Evolutionary conservation across 108 stramenopile species (phyloP), one percentile per base, ranked within the genome.

Genomic region (Chaetoceros muelleri): DNA sequence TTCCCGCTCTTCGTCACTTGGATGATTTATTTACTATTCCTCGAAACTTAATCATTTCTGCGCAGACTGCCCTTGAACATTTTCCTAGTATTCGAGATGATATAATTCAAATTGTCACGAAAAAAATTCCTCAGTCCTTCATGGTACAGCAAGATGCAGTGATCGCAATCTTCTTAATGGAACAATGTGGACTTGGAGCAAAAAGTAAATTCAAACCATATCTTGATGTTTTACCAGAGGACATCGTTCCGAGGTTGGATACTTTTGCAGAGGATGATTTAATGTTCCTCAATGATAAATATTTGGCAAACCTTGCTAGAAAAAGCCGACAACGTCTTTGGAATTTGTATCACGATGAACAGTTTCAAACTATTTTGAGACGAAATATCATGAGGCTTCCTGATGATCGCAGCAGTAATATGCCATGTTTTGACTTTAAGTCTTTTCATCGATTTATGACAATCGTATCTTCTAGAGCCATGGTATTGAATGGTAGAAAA

Each of bases 401-500:
- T 40, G 13, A 5, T 10, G 34, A 40, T 40, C 8, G 5, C 8
- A 13, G 13, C 13, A 40, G 34, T 40, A 10, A 5, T 10, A 40
- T 10, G 34, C 8, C 5, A 40, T 40, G 34, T 40, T 40, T 5
- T 5, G 34, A 40, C 13, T 40, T 40, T 40, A 13, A 40, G 5
- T 58, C 68, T 2, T 83, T 83, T 63, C 73, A 74, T 47, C 57
- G 71, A 53, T 79, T 72, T 55, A 56, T 76, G 16, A 72, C 74
- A 30, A 71, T 90, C 24, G 64, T 79, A 5, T 53, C 65, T 20
- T 79, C 76, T 44, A 71, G 87, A 18, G 85, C 86, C 25, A 81
- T 91, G 76, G 67, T 83, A 1, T 75, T 94, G 10, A 31, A 57
- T 5, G 87, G 85, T 23, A 54, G 45, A 23, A 84, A 81, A 67